Evolutionary conservation across 441 rosid genomes (phyloP), one percentile per base, ranked within the genome.

Genomic region (Kokia cookei): DNA sequence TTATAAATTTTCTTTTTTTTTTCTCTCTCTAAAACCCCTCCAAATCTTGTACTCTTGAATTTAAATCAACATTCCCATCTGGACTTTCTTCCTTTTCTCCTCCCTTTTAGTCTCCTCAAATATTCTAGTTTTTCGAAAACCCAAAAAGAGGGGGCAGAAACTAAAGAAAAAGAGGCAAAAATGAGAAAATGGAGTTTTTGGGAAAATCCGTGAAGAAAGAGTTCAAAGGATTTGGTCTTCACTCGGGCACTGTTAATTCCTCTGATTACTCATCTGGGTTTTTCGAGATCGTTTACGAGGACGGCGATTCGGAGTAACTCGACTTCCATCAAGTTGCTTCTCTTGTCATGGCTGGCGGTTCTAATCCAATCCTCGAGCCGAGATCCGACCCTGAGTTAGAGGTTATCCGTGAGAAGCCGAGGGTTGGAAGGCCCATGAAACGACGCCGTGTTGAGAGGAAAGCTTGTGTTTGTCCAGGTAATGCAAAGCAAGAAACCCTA

Each of bases 241-340:
- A 65, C 75, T 77, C 86, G 0, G 96, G 93, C 8, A 76, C 80
- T 40, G 88, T 90, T 15, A 82, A 84, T 76, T 91, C 97, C 24
- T 87, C 76, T 80, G 86, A 91, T 84, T 70, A 62, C 22, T 81
- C 89, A 0, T 82, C 92, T 51, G 87, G 90, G 10, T 79, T 82
- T 35, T 88, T 85, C 77, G 79, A 84, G 88, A 86, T 91, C 90
- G 81, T 81, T 26, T 89, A 86, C 79, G 89, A 83, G 69, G 93
- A 82, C 75, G 97, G 97, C 3, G 73, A 82, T 81, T 80, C 86
- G 54, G 96, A 92, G 87, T 84, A 86, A 80, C 83, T 89, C 58
- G 85, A 74, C 32, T 73, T 84, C 67, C 73, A 77, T 4, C 86
- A 87, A 68, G 90, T 90, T 3, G 78, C 64, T 74, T 71, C 87